A percentile compares a stretch with the other conserved stretches of the same genome.
These are phyloP conservation scores for Xylogone sp. DNA, from an alignment of 2,329 filamentous ascomycete species.

Conservation along the genomic window DNA sequence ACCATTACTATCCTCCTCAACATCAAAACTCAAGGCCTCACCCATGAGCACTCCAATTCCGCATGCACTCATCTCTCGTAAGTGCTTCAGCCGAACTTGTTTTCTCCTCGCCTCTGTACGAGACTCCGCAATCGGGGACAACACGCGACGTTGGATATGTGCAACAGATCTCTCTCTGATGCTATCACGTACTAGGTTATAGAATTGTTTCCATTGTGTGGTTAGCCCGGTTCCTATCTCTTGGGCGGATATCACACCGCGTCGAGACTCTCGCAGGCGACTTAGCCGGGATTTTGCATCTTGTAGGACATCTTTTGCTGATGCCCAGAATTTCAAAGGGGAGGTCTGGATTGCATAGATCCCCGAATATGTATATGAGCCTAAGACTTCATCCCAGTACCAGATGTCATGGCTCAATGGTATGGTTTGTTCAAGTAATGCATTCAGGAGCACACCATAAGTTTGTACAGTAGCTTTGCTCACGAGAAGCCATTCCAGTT, in stretches of 20 bases:
- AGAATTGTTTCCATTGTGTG: constrained; percentile 66
- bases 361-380: constrained; percentile 72
- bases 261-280: constrained; percentile 23
- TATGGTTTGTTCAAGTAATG: constrained; percentile 77
- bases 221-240: constrained; percentile 34
- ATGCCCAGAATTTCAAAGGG: constrained; percentile 69
- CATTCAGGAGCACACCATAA: constrained; percentile 75
- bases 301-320: constrained; percentile 65
- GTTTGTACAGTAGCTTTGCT: constrained; percentile 91
- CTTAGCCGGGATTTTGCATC: constrained; percentile 37
- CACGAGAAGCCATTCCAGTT: constrained; percentile 86
- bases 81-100: constrained; percentile 63
- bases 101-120: constrained; percentile 73
- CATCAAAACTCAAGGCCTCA: constrained; percentile 70
- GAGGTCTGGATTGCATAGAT: constrained; percentile 85
- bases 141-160: constrained; percentile 66
- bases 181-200: constrained; percentile 72
- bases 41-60: constrained; percentile 84
- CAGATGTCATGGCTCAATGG: constrained; percentile 82
- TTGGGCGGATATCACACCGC: constrained; percentile 17
- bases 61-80: constrained; percentile 79
- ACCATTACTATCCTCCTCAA: constrained; percentile 52
- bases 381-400: constrained; percentile 91
- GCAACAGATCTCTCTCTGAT: constrained; percentile 68
- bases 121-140: constrained; percentile 74